Conservation (phyloP, 371 early-diverging fungal species). For the Gilbertella persicaria region DNA sequence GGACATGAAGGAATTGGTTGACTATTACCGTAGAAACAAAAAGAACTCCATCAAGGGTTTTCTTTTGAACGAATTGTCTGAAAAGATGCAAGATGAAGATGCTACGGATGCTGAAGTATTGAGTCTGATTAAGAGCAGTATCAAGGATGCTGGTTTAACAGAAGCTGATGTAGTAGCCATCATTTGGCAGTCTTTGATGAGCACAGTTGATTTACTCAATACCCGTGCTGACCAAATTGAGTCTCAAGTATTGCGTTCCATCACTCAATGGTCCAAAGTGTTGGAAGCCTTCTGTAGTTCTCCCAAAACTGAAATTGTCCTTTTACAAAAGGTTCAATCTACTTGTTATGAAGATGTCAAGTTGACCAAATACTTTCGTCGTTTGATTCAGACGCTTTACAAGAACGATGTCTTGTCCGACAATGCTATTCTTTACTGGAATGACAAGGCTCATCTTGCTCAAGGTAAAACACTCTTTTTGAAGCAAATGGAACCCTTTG, state of each 20-base stretch:
- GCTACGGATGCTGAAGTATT: constrained; percentile 58
- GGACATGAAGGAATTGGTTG: constrained; percentile 85
- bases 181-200: constrained; percentile 81
- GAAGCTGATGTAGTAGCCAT: constrained; percentile 78
- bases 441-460: constrained; percentile 83
- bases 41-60: constrained; percentile 69
- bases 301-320: constrained; percentile 83
- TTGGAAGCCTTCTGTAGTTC: constrained; percentile 74
- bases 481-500: constrained; percentile 91
- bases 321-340: constrained; percentile 82
- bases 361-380: constrained; percentile 83
- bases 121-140: constrained; percentile 64
- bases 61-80: constrained; percentile 58
- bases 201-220: constrained; percentile 71
- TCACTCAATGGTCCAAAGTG: constrained; percentile 68
- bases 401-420: constrained; percentile 88
- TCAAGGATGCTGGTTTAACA: constrained; percentile 73
- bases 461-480: constrained; percentile 88
- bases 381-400: constrained; percentile 81
- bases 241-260: constrained; percentile 65
- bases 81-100: constrained; percentile 61
- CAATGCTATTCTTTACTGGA: constrained; percentile 91
- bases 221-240: constrained; percentile 85
- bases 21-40: constrained; percentile 76
- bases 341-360: constrained; percentile 89